These are phyloP conservation scores for Cokeromyces recurvatus DNA, from an alignment of 371 early-diverging fungal genomes.

Conservation along the genomic window DNA sequence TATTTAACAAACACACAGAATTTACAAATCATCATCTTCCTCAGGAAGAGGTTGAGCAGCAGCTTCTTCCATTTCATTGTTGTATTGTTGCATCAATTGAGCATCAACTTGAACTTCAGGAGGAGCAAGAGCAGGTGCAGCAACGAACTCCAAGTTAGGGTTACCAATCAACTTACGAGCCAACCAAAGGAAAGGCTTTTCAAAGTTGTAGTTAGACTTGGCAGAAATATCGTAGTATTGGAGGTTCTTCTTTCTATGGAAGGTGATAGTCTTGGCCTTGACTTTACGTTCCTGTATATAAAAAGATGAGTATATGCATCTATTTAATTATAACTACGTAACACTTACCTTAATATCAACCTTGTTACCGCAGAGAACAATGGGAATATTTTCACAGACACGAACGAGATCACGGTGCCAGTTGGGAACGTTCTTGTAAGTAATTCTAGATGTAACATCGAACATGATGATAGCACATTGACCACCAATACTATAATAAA, in stretches of 20 bases:
- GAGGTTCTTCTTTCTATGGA: conserved; percentile 99
- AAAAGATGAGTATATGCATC: neutral
- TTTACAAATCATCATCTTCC: conserved; percentile 75
- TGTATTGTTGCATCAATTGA: conserved; percentile 74
- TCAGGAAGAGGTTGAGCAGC: conserved; percentile 86
- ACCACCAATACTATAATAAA: conserved; percentile 81
- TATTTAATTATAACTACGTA: neutral
- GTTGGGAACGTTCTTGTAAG: conserved; percentile 99
- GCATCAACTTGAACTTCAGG: conserved; percentile 92
- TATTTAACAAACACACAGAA: no score
- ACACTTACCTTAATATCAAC: conserved; percentile 90
- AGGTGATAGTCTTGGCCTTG: conserved; percentile 99
- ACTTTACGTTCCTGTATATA: conserved; percentile 93
- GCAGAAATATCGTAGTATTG: conserved; percentile 99
- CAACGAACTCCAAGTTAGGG: conserved; percentile 95
- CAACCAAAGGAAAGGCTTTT: conserved; percentile 99
- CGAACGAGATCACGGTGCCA: conserved; percentile 99
- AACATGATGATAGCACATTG: conserved; percentile 99
- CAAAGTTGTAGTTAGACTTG: conserved; percentile 99
- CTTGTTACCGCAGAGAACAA: conserved; percentile 99
- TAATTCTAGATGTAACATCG: conserved; percentile 99
- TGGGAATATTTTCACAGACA: conserved; percentile 99
- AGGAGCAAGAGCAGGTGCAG: conserved; percentile 96
- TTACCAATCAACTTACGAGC: conserved; percentile 97
- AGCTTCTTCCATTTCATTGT: conserved; percentile 71